Evolutionary conservation across 257 asterid genomes (phyloP).

Genomic region (Solanum dulcamara): DNA sequence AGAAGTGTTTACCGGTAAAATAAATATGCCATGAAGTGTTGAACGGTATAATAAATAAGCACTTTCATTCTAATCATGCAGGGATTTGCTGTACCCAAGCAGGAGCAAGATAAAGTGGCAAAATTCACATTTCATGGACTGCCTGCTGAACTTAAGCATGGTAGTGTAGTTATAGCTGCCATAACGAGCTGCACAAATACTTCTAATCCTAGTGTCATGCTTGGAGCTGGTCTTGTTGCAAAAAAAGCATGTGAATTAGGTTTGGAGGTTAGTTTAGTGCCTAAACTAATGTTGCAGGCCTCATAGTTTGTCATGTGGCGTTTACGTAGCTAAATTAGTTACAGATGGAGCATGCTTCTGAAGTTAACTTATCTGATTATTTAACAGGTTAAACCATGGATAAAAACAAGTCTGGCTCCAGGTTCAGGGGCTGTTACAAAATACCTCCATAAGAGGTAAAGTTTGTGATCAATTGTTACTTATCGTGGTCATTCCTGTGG

Average conservation of each 20-base stretch:
- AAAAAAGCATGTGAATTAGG: constrained; percentile 92
- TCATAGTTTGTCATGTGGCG: neutral
- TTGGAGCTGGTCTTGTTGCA: constrained; percentile 96
- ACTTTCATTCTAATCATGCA: constrained; percentile 9
- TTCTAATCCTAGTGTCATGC: constrained; percentile 97
- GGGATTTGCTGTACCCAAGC: constrained; percentile 83
- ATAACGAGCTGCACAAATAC: constrained; percentile 95
- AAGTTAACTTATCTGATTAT: neutral
- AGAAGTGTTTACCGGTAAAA: neutral
- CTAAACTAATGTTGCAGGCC: neutral
- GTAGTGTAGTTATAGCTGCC: constrained; percentile 93
- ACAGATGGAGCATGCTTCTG: neutral
- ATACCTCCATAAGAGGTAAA: constrained; percentile 71
- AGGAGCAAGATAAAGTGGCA: constrained; percentile 65
- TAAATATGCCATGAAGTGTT: neutral
- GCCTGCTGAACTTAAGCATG: constrained; percentile 81
- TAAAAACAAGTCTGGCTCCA: constrained; percentile 96
- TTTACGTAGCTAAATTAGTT: neutral
- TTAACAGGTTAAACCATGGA: constrained; percentile 90
- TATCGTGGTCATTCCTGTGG: neutral
- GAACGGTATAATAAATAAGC: neutral
- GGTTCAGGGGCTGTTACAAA: constrained; percentile 97
- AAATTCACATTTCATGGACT: constrained; percentile 59
- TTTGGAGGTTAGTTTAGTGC: constrained; percentile 52
- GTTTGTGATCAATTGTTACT: neutral